Percentiles rank a stretch among this genome's conserved stretches.
phyloP scores from a whole-genome alignment of 2,329 filamentous ascomycete genomes.

The Xylaria sp. region DNA sequence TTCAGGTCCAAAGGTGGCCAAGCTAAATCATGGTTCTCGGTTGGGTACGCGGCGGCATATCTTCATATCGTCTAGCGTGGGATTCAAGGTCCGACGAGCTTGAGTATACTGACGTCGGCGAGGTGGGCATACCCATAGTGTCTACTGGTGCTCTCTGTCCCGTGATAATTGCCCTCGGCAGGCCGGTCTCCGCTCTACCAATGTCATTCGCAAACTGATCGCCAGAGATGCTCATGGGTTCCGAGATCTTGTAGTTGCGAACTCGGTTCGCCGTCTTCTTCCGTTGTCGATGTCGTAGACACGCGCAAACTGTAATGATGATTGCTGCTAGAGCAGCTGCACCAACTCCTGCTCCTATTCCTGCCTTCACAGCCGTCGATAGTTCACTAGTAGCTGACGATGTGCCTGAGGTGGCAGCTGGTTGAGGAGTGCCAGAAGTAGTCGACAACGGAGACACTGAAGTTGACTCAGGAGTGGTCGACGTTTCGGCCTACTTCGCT shows the following conservation, averaged over 20 bases:
- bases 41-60: conserved; percentile 59
- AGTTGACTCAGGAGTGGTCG: conserved; percentile 13
- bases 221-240: conserved; percentile 56
- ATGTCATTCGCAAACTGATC: conserved; percentile 41
- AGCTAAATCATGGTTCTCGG: conserved; percentile 48
- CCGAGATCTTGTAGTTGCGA: conserved; percentile 53
- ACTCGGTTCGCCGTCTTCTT: conserved; percentile 32
- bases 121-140: conserved; percentile 19
- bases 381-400: conserved; percentile 39
- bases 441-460: conserved; percentile 22
- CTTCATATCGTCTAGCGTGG: conserved; percentile 61
- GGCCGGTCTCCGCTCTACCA: conserved; percentile 33
- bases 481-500: neutral
- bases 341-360: conserved; percentile 55
- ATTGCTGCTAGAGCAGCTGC: conserved; percentile 49
- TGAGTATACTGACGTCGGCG: conserved; percentile 32
- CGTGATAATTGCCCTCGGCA: conserved; percentile 31
- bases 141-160: conserved; percentile 1
- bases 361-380: conserved; percentile 53
- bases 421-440: conserved; percentile 4
- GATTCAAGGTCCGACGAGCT: conserved; percentile 51
- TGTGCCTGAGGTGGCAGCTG: conserved; percentile 6
- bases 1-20: neutral
- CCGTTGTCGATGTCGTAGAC: conserved; percentile 44
- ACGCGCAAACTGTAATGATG: conserved; percentile 47